Evolutionary conservation across 2,329 filamentous ascomycete genomes (phyloP), one percentile per base, ranked within the genome.

Genomic region (Cladosporium sphaerospermum): DNA sequence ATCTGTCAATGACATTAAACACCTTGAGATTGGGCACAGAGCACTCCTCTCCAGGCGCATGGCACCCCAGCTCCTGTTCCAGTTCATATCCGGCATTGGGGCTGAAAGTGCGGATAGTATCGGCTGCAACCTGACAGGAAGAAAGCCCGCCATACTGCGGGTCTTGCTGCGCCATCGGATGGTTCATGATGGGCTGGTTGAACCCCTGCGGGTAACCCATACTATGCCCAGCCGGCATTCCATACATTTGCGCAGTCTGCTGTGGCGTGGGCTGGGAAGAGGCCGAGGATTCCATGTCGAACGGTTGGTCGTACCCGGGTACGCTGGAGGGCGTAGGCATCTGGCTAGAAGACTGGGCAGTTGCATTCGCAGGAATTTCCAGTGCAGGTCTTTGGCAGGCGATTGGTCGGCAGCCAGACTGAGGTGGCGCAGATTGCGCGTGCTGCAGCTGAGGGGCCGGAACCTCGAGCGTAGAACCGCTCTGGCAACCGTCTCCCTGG

Each of bases 1-100:
- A 76, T 45, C 67, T 68, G 55, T 76, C 73, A 68, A 77, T 73
- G 10, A 74, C 66, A 49, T 69, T 66, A 57, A 74, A 75, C 1
- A 74, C 68, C 10, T 69, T 54, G 2, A 67, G 58, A 57, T 75
- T 75, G 47, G 72, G 65, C n/a, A 75, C 71, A 18, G 71, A 65
- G 51, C 71, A 76, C 37, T 75, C 68, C 51, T 67, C 65, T 8
- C 62, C 66, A 9, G 48, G 48, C 23, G 64, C 59, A 5, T 56
- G 60, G 31, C 72, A 76, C 18, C 72, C 72, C 4, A 76, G 61
- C 8, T 73, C 71, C 13, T 60, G 59, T 39, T 72, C 71, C 6
- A 76, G 56, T 11, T 69, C 65, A 6, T 66, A 59, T 0, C 66
- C 69, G 18, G 69, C 63, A 10, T 70, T 66, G 3, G 67, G 65